Conservation (phyloP, 306 rosid genomes). For the Cucumis hystrix region DNA sequence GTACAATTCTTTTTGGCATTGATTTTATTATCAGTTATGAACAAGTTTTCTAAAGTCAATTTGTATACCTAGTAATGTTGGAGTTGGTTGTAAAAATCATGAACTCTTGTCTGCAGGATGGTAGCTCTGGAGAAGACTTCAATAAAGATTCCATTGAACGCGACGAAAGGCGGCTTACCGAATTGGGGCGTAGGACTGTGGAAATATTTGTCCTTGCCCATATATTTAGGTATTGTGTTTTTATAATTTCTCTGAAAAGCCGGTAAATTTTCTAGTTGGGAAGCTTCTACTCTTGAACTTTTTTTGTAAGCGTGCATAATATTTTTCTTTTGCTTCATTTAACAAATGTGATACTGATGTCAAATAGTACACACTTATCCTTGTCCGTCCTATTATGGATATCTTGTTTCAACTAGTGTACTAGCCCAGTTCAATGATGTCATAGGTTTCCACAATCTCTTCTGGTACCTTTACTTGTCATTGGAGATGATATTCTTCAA, state of each 20-base stretch:
- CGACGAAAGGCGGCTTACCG: conserved; percentile 93
- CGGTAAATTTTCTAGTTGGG: background rate
- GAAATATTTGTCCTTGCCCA: conserved; percentile 97
- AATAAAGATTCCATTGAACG: conserved; percentile 90
- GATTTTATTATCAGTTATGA: background rate
- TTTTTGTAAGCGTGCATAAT: background rate
- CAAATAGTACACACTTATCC: background rate
- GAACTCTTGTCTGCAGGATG: conserved; percentile 43
- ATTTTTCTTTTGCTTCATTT: background rate
- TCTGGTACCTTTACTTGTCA: background rate
- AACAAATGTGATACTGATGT: background rate
- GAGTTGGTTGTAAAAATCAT: background rate
- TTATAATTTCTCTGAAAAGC: background rate
- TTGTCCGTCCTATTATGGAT: background rate
- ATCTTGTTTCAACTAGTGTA: background rate
- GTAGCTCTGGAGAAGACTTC: conserved; percentile 88
- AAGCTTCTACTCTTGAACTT: background rate
- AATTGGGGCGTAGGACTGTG: conserved; percentile 94
- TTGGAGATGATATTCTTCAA: background rate
- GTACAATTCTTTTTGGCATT: background rate
- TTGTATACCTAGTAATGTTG: background rate
- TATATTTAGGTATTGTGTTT: conserved; percentile 54
- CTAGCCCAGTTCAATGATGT: background rate
- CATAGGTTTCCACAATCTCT: background rate
- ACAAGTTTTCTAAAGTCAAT: background rate